Conservation (phyloP, 768 basidiomycete genomes). For the Fibroporia radiculosa region DNA sequence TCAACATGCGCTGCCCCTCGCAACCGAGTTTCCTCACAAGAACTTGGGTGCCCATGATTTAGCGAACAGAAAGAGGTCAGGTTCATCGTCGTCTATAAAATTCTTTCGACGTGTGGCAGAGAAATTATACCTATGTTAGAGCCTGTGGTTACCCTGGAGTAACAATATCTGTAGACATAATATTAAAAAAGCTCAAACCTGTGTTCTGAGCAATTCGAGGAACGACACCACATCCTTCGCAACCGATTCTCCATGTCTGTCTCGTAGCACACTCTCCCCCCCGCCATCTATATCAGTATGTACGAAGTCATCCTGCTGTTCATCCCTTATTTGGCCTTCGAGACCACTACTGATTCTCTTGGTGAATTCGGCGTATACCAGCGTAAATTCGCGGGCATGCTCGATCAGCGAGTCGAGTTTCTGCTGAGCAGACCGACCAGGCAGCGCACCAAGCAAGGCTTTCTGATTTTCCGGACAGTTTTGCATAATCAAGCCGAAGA, state of each 20-base stretch:
- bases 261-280: constrained; percentile 12
- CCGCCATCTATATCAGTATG: constrained; percentile 1
- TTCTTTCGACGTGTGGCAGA: too few species aligned
- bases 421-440: constrained; percentile 23
- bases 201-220: too few species aligned
- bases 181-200: too few species aligned
- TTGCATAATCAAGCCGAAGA: constrained; percentile 49
- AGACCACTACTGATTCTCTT: constrained; percentile 17
- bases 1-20: too few species aligned
- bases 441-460: constrained; percentile 26
- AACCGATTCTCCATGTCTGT: constrained; percentile 22
- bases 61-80: too few species aligned
- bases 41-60: too few species aligned
- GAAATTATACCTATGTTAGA: too few species aligned
- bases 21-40: too few species aligned
- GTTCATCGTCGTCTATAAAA: too few species aligned
- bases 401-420: constrained; percentile 27
- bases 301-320: constrained; percentile 10
- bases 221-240: constrained; percentile 41
- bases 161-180: too few species aligned
- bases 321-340: constrained; percentile 5
- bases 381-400: constrained; percentile 33
- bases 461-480: constrained; percentile 25
- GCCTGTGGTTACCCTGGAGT: too few species aligned
- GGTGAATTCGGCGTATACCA: constrained; percentile 31